Evolutionary conservation across 2,329 filamentous ascomycete genomes (phyloP).

Genomic region (Botrytis squamosa): DNA sequence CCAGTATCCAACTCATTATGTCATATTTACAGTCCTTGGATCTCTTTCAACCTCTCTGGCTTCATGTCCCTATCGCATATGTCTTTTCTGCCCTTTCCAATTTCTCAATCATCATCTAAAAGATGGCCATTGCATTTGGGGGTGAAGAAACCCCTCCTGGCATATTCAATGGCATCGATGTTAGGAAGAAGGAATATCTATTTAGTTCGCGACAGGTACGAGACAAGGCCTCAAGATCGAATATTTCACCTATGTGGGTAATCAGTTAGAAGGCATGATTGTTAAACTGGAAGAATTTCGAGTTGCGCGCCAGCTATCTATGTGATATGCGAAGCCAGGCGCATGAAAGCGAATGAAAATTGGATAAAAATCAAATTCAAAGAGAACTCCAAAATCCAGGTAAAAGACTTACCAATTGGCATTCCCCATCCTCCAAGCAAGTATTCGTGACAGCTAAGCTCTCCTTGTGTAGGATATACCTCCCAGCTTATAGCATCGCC

Average conservation of each 20-base stretch:
- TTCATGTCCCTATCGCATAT: background rate
- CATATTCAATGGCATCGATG: slow-evolving; percentile 56
- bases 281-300: rapidly evolving
- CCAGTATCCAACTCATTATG: background rate
- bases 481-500: slow-evolving; percentile 17
- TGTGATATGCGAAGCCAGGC: background rate
- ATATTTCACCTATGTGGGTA: slow-evolving; percentile 38
- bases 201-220: slow-evolving; percentile 51
- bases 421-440: slow-evolving; percentile 17
- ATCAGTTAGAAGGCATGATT: background rate
- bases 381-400: background rate
- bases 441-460: slow-evolving; percentile 16
- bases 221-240: slow-evolving; percentile 36
- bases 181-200: slow-evolving; percentile 61
- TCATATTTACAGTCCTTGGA: too few species aligned
- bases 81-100: background rate
- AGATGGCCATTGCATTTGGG: slow-evolving; percentile 35
- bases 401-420: slow-evolving; percentile 28
- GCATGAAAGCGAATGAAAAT: background rate
- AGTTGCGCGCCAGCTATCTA: too few species aligned
- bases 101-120: background rate
- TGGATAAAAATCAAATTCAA: background rate
- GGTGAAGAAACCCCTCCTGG: slow-evolving; percentile 32
- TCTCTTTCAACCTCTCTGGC: background rate
- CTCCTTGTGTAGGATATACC: background rate